These are phyloP conservation scores for Salix purpurea DNA, from an alignment of 345 rosid species.

Conservation along the genomic window DNA sequence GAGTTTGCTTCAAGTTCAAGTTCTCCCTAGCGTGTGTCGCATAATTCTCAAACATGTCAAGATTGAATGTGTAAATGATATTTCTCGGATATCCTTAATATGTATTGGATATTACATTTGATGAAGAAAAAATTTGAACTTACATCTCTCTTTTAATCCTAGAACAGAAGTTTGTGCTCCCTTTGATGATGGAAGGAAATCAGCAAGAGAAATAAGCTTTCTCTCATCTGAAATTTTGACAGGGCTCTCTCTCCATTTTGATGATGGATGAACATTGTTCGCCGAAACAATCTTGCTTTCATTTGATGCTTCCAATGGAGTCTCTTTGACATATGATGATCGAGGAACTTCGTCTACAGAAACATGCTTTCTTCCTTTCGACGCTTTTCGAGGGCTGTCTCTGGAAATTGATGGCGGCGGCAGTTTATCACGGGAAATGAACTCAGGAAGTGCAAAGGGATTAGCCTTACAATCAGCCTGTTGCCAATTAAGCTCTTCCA, in stretches of 20 bases:
- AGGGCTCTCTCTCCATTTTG: neutral
- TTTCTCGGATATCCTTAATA: neutral
- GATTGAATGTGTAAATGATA: neutral
- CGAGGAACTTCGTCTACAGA: conserved; percentile 15
- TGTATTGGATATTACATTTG: too few species aligned
- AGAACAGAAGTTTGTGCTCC: conserved; percentile 27
- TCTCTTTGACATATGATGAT: conserved; percentile 3
- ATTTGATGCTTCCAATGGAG: conserved; percentile 12
- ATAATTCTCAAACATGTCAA: neutral
- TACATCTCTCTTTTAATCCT: conserved; percentile 44
- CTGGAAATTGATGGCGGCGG: conserved; percentile 21
- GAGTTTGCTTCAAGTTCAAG: neutral
- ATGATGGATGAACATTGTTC: conserved; percentile 1
- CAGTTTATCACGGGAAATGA: conserved; percentile 37
- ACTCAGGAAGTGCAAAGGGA: conserved; percentile 25
- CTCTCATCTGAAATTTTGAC: neutral
- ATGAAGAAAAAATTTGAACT: conserved; percentile 15
- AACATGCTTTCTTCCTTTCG: conserved; percentile 22
- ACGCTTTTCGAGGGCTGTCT: conserved; percentile 27
- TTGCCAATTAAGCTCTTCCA: conserved; percentile 42
- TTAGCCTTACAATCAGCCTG: conserved; percentile 20
- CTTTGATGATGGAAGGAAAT: conserved; percentile 17
- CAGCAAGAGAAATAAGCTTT: conserved; percentile 15
- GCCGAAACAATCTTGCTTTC: conserved; percentile 12
- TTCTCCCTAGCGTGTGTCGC: neutral